phyloP scores from a whole-genome alignment of 352 stramenopile species.

The Phytopythium boreale region DNA sequence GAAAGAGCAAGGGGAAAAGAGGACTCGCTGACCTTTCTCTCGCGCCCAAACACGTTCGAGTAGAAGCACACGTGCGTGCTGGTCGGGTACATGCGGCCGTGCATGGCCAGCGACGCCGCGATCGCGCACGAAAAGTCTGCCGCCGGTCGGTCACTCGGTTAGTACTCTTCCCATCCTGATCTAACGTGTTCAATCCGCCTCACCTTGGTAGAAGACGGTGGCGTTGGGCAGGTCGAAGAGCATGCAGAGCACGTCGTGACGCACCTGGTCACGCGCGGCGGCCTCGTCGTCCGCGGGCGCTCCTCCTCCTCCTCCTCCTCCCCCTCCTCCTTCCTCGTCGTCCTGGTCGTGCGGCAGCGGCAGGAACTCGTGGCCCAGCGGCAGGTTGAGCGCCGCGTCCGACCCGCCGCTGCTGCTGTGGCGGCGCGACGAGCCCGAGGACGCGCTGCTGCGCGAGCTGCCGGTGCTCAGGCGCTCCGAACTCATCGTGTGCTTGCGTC shows the following conservation, averaged over 20 bases:
- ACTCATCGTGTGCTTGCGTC: conserved; percentile 10
- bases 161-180: background rate
- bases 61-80: conserved; percentile 84
- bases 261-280: conserved; percentile 44
- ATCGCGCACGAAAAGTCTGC: conserved; percentile 85
- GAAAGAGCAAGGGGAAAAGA: conserved; percentile 5
- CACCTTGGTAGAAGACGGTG: conserved; percentile 81
- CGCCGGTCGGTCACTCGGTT: background rate
- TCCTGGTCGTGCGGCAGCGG: conserved; percentile 28
- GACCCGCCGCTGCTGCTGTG: conserved; percentile 17
- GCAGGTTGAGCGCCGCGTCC: conserved; percentile 26
- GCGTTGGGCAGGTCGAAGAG: conserved; percentile 77
- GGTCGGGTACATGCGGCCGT: conserved; percentile 87
- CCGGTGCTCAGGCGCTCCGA: conserved; percentile 1
- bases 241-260: conserved; percentile 84
- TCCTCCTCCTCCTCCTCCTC: background rate
- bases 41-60: conserved; percentile 84
- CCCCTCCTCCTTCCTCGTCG: conserved; percentile 2
- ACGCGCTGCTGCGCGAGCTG: conserved; percentile 13
- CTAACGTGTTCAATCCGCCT: background rate
- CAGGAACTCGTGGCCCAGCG: conserved; percentile 45
- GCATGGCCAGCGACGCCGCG: conserved; percentile 75
- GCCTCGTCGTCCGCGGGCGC: conserved; percentile 17
- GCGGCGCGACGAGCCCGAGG: background rate
- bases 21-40: conserved; percentile 61